Evolutionary conservation across 345 rosid species (phyloP), one percentile per base, ranked within the genome.

Genomic region (Aquilaria yunnanensis): DNA sequence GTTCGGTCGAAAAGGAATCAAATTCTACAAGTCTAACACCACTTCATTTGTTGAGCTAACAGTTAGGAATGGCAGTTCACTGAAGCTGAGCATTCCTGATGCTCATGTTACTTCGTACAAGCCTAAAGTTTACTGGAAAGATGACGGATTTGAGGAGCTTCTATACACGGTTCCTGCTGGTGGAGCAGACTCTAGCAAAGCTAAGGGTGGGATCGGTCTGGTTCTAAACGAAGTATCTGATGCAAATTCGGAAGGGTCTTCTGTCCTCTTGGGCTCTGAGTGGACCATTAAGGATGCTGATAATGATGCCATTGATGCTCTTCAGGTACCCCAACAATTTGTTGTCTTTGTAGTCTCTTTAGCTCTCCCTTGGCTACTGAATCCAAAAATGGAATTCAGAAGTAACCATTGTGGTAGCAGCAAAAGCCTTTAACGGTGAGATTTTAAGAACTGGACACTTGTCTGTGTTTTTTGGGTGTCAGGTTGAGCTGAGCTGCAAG

Each of bases 111-210:
- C 83, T 67, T 93, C 97, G 0, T 93, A 90, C 85, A 80, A 72
- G 77, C 97, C 96, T 2, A 87, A 90, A 73, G 92, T 87, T 6
- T 75, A 68, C 45, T 93, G 96, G 97, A 84, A 81, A 73, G 97
- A 90, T 33, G 92, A 88, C 2, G 97, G 94, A 1, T 83, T 79
- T 47, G 80, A 87, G 68, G 96, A 93, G 78, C 55, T 93, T 41
- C 96, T 93, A 47, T 78, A 78, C 59, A 93, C 92, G 0, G 66
- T 87, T 64, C 88, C 83, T 16, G 75, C 72, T 12, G 67, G 59
- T 57, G 81, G 67, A 32, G 48, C 51, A 8, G 82, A 72, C 14
- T 34, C 78, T 29, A 30, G 59, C 33, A 63, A 52, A 37, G 54
- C 73, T 65, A 86, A 67, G 77, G 92, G 97, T 55, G 97, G 94